These are phyloP conservation scores for Myxozyma monticola DNA, from an alignment of 805 yeast genomes.

Conservation along the genomic window DNA sequence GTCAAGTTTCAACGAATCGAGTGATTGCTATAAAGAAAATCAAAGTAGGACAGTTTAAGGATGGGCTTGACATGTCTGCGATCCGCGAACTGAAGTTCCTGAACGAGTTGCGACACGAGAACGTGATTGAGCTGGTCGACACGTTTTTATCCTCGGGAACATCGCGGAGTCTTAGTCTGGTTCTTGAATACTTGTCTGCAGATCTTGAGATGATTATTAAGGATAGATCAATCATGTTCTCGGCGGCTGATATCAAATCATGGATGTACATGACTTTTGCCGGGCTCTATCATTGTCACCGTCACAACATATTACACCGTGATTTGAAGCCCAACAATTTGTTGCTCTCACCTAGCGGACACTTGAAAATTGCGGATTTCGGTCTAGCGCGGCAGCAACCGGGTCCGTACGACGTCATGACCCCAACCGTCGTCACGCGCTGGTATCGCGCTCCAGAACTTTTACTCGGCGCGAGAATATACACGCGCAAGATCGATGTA, in stretches of 20 bases:
- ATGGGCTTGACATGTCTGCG: constrained; percentile 97
- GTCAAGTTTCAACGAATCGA: constrained; percentile 47
- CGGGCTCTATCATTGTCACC: constrained; percentile 93
- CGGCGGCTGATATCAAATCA: constrained; percentile 83
- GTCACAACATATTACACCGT: constrained; percentile 86
- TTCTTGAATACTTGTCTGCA: constrained; percentile 88
- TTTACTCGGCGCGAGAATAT: constrained; percentile 82
- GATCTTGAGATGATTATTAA: constrained; percentile 89
- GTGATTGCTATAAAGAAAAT: constrained; percentile 91
- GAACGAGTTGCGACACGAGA: constrained; percentile 74
- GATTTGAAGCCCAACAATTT: constrained; percentile 51
- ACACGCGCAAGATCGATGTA: constrained; percentile 83
- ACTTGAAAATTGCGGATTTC: constrained; percentile 93
- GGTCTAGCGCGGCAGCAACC: constrained; percentile 89
- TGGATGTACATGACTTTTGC: constrained; percentile 94
- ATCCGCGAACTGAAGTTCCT: constrained; percentile 87
- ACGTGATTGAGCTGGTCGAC: constrained; percentile 84
- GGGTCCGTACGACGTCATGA: constrained; percentile 63
- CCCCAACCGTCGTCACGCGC: constrained; percentile 93
- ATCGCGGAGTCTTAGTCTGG: constrained; percentile 64
- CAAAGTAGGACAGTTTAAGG: constrained; percentile 90
- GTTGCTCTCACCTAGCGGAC: constrained; percentile 81
- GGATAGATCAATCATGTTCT: constrained; percentile 71
- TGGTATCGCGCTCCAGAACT: constrained; percentile 99
- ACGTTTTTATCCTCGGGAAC: constrained; percentile 59